These are phyloP conservation scores for Cystobasidium tubakii DNA, from an alignment of 768 basidiomycete genomes.

Conservation along the genomic window DNA sequence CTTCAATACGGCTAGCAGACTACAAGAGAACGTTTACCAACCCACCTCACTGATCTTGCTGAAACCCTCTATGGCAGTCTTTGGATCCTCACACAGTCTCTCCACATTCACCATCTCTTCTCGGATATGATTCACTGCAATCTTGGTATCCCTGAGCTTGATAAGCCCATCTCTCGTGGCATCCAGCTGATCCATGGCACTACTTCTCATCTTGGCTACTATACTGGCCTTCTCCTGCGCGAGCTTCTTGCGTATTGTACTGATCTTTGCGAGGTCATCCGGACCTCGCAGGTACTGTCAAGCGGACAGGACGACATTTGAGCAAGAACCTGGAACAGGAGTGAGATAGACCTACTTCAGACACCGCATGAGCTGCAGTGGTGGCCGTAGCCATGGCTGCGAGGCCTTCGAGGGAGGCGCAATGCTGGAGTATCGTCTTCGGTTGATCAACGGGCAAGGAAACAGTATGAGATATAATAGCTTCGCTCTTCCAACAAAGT, in stretches of 20 bases:
- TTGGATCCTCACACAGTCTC: slow-evolving; percentile 66
- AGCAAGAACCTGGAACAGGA: not conserved
- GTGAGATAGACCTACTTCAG: not conserved
- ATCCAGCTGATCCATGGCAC: slow-evolving; percentile 87
- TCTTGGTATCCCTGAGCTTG: slow-evolving; percentile 65
- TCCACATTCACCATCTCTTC: slow-evolving; percentile 81
- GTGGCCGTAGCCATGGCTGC: not conserved
- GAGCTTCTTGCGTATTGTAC: slow-evolving; percentile 29
- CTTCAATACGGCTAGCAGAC: not conserved
- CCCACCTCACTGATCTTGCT: slow-evolving; percentile 88
- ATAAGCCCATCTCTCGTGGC: slow-evolving; percentile 72
- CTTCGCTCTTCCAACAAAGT: no score
- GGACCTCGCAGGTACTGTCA: slow-evolving; percentile 25
- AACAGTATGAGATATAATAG: not conserved
- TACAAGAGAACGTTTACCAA: slow-evolving; percentile 46
- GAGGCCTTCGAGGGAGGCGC: not conserved
- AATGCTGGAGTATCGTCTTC: not conserved
- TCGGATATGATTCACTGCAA: slow-evolving; percentile 71
- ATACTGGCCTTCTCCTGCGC: slow-evolving; percentile 30
- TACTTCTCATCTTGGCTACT: slow-evolving; percentile 33
- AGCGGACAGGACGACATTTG: not conserved
- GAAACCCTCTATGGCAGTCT: slow-evolving; percentile 73
- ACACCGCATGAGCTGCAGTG: slow-evolving; percentile 17
- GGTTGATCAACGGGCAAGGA: not conserved
- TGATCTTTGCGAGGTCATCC: slow-evolving; percentile 37